These are phyloP conservation scores for Harringtonia lauricola DNA, from an alignment of 2,329 filamentous ascomycete species.

Conservation along the genomic window DNA sequence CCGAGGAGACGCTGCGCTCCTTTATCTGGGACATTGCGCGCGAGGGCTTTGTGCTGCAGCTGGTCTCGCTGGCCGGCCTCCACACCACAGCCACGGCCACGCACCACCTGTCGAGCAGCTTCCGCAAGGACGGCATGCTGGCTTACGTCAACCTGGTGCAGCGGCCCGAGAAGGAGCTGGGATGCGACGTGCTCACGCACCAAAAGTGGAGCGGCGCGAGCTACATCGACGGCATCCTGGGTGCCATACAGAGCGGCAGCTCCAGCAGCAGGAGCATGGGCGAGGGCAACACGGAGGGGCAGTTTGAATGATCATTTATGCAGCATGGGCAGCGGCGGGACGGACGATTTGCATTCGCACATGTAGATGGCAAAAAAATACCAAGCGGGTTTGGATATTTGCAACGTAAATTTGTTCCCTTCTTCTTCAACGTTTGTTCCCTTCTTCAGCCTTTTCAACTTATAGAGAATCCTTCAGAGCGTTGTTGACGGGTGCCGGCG, in stretches of 20 bases:
- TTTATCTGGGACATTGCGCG: slow-evolving; percentile 96
- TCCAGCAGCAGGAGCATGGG: slow-evolving; percentile 89
- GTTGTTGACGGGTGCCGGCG: slow-evolving; percentile 47
- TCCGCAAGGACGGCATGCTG: slow-evolving; percentile 89
- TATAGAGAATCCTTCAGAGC: slow-evolving; percentile 30
- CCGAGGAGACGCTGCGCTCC: slow-evolving; percentile 66
- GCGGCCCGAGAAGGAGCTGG: slow-evolving; percentile 76
- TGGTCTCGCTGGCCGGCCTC: slow-evolving; percentile 55
- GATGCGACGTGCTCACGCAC: slow-evolving; percentile 87
- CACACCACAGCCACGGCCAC: slow-evolving; percentile 55
- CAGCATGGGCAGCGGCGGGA: too few relatives aligned
- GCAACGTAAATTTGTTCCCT: too few relatives aligned
- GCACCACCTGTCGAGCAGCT: slow-evolving; percentile 66
- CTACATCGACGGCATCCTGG: slow-evolving; percentile 81
- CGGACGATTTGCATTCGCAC: too few relatives aligned
- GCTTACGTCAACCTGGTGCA: slow-evolving; percentile 96
- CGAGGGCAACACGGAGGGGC: slow-evolving; percentile 78
- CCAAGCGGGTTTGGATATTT: too few relatives aligned
- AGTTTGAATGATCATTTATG: slow-evolving; percentile 38
- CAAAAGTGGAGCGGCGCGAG: slow-evolving; percentile 68
- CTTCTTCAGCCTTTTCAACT: too few relatives aligned
- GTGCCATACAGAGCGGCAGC: slow-evolving; percentile 86
- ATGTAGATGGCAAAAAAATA: too few relatives aligned
- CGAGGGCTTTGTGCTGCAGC: slow-evolving; percentile 66
- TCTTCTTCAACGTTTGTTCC: too few relatives aligned